Conservation (phyloP, 2,329 filamentous ascomycete genomes). For the Orbilia quercus region DNA sequence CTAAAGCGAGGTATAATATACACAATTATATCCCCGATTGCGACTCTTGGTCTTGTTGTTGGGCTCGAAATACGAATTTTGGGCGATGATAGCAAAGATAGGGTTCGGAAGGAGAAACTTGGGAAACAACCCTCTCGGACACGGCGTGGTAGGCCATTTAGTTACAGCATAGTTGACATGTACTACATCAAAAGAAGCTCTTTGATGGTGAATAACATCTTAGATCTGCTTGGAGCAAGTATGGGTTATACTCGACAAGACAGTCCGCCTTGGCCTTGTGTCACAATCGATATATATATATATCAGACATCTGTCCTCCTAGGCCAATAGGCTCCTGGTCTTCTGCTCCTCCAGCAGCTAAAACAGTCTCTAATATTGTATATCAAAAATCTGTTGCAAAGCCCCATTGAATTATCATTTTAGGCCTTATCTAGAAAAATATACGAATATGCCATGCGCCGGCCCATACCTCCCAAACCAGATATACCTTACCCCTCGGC, state of each 20-base stretch:
- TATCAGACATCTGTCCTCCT: too few relatives aligned
- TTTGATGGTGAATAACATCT: too few relatives aligned
- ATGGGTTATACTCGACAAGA: too few relatives aligned
- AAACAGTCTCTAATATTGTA: too few relatives aligned
- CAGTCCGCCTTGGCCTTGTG: too few relatives aligned
- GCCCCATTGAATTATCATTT: too few relatives aligned
- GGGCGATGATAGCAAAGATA: neutral
- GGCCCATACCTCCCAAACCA: conserved; percentile 27
- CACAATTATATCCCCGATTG: neutral
- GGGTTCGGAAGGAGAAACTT: neutral
- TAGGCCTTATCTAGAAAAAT: neutral
- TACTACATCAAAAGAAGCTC: neutral
- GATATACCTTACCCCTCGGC: conserved; percentile 6
- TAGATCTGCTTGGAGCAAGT: neutral
- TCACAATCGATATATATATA: too few relatives aligned
- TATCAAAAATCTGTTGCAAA: too few relatives aligned
- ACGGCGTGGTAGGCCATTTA: neutral
- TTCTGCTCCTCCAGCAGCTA: too few relatives aligned
- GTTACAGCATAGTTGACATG: neutral
- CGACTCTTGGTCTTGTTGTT: neutral
- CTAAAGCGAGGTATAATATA: neutral
- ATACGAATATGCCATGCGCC: conserved; percentile 31
- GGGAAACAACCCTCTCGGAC: conserved; percentile 2
- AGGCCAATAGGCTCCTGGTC: too few relatives aligned
- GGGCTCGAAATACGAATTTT: neutral